Base-by-base conservation (phyloP, 2,329 filamentous ascomycete genomes). In the Penicillium oxalicum region DNA sequence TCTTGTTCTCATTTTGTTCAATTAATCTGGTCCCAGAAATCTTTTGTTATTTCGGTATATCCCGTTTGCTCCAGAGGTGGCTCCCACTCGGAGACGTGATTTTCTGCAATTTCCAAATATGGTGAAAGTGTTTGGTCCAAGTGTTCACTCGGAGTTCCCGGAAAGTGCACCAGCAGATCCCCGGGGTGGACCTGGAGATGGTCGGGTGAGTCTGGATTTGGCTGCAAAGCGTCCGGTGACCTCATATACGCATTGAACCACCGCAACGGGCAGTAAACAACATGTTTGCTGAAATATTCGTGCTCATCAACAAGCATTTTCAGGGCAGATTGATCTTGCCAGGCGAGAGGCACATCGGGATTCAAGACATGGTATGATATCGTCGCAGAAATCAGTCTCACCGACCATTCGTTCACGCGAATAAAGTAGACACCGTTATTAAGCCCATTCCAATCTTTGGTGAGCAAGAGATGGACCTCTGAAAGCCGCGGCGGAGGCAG, bases 401-500 rank as follows among this genome's bases (percentile, higher is more conserved):
- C 54, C 9, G 60, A 65, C 66, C 66, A 70, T 24, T 57, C 54
- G 28, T 65, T 58, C 25, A 70, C 65, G 13, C 66, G 62, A 34
- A 70, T 54, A 26, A 64, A 57, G 50, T 70, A 68, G 6, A 64
- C 57, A 5, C 67, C 65, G 32, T 60, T 60, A 41, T 70, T 68
- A 28, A 70, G 53, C 9, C 66, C 66, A 33, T 63, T 62, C 51
- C 59, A 61, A 50, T 69, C 65, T 46, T 64, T 60, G 9, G 53
- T 53, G 12, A 63, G 54, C 5, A 70, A 44, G 5, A 68, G 45
- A 44, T 69, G 63, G 40, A 67, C 53, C 44, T 67, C 50, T 8
- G 52, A 28, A 26, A 62, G 55, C 24, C 60, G 44, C 4, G 58
- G 51, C 1, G 67, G 67, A 5, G 67, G 65, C 13, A 67, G 57